A percentile compares a stretch with the other conserved stretches of the same genome.
Evolutionary conservation across 2,329 filamentous ascomycete genomes (phyloP).

Genomic region (Penicillium occitanis): DNA sequence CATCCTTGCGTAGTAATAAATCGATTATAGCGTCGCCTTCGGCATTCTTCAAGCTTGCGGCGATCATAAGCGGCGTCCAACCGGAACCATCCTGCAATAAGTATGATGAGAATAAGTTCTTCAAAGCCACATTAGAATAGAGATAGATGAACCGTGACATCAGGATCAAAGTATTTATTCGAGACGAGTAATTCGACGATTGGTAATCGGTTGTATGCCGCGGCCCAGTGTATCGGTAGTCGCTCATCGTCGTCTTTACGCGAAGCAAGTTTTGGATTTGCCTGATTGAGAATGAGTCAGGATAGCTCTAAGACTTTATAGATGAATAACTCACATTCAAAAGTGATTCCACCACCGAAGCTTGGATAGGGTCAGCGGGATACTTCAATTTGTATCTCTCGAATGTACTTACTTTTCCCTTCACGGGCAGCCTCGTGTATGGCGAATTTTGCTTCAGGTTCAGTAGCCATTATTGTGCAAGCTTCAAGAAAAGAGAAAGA

Average conservation of each 20-base stretch:
- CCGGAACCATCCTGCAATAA: conserved; percentile 45
- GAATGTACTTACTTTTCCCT: conserved; percentile 65
- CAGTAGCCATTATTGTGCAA: conserved; percentile 43
- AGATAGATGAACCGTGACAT: conserved; percentile 62
- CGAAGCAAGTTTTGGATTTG: conserved; percentile 73
- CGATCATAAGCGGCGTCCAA: conserved; percentile 54
- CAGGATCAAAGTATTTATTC: conserved; percentile 74
- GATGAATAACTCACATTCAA: conserved; percentile 55
- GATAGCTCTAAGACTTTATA: no score
- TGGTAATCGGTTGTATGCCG: conserved; percentile 73
- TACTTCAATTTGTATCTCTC: neutral
- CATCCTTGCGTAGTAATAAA: conserved; percentile 47
- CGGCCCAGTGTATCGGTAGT: conserved; percentile 90
- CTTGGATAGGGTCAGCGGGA: conserved; percentile 46
- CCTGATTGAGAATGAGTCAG: conserved; percentile 48
- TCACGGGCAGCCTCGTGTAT: conserved; percentile 86
- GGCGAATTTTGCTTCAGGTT: conserved; percentile 65
- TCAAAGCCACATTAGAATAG: no score
- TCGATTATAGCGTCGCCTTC: conserved; percentile 48
- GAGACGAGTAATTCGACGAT: conserved; percentile 73
- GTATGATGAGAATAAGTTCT: neutral
- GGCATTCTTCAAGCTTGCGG: conserved; percentile 47
- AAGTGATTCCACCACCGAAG: conserved; percentile 69
- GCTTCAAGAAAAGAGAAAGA: neutral
- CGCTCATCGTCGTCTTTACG: conserved; percentile 82